phyloP scores from a whole-genome alignment of 768 basidiomycete genomes.

The Suillus decipiens region DNA sequence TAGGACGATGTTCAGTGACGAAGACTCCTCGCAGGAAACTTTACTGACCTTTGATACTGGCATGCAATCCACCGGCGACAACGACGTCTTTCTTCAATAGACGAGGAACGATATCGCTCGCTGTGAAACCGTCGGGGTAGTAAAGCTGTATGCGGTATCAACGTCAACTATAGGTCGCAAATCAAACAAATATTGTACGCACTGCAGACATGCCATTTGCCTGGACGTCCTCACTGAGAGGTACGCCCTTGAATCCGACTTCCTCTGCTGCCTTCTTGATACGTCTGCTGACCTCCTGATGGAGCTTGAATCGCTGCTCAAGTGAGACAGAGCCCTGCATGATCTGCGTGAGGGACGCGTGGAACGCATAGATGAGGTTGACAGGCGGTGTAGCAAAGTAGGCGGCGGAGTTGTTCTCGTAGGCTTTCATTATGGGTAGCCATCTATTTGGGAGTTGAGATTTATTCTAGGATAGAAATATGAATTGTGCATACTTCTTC shows the following conservation, averaged over 20 bases:
- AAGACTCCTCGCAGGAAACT: background rate
- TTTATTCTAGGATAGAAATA: background rate
- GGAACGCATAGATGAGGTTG: slow-evolving; percentile 91
- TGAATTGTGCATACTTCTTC: slow-evolving; percentile 60
- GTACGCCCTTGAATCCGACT: slow-evolving; percentile 76
- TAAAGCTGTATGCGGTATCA: slow-evolving; percentile 52
- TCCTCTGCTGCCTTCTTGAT: slow-evolving; percentile 66
- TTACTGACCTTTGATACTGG: slow-evolving; percentile 71
- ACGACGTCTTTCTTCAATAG: slow-evolving; percentile 73
- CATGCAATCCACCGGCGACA: slow-evolving; percentile 87
- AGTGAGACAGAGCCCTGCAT: slow-evolving; percentile 63
- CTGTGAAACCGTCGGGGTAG: slow-evolving; percentile 79
- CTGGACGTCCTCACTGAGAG: slow-evolving; percentile 57
- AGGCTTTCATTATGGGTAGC: slow-evolving; percentile 93
- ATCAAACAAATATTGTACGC: slow-evolving; percentile 19
- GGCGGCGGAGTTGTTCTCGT: slow-evolving; percentile 76
- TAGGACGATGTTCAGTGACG: slow-evolving; percentile 7
- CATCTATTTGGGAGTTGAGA: slow-evolving; percentile 47
- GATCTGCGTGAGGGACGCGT: slow-evolving; percentile 77
- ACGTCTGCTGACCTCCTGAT: slow-evolving; percentile 65
- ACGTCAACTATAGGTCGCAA: slow-evolving; percentile 2
- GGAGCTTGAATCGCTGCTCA: slow-evolving; percentile 74
- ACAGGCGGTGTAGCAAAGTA: slow-evolving; percentile 98
- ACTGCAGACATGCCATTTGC: slow-evolving; percentile 98
- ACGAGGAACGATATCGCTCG: slow-evolving; percentile 75